Base-by-base conservation (phyloP, 2,329 filamentous ascomycete genomes). In the Ceratocystis lukuohia region DNA sequence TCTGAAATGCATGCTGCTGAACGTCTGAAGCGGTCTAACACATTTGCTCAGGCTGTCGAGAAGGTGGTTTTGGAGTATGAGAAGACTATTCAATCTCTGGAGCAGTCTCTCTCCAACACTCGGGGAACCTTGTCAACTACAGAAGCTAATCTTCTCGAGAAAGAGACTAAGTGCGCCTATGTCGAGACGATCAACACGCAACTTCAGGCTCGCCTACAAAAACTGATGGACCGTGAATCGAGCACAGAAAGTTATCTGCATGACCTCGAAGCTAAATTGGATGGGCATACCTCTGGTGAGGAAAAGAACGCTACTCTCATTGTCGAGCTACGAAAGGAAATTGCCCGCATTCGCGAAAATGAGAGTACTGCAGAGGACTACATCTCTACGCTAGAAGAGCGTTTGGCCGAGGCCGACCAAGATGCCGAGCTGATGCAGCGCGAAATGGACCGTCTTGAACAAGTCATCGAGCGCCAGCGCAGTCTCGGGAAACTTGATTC, bases 21-120 rank as follows among this genome's bases (percentile, higher is more conserved):
- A 74, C 84, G 94, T 65, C 78, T 97, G 70, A 95, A 96, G 74
- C 87, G 94, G 50, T 99, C 95, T 20, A 96, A 95, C 74, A 95
- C 90, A 0, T 97, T 99, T 73, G 92, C 93, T 1, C 88, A 96
- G 74, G 93, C 93, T 33, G 93, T 99, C 22, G 94, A 99, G 72
- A 89, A 96, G 73, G 91, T 99, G 25, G 91, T 99, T 2, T 79
- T 97, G 62, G 94, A 99, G 76, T 99, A 99, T 74, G 95, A 99
- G 75, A 97, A 96, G 80, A 99, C 95, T 0, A 99, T 99, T 62
- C 92, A 97, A 74, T 88, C 85, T 65, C 82, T 99, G 17, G 94
- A 99, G 75, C 86, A 91, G 63, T 96, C 92, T 1, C 83, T 99
- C 15, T 92, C 92, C 0, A 94, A 86, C 72, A 97, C 94, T 1